Evolutionary conservation across 768 basidiomycete species (phyloP).

Genomic region (Lepiota venenata): DNA sequence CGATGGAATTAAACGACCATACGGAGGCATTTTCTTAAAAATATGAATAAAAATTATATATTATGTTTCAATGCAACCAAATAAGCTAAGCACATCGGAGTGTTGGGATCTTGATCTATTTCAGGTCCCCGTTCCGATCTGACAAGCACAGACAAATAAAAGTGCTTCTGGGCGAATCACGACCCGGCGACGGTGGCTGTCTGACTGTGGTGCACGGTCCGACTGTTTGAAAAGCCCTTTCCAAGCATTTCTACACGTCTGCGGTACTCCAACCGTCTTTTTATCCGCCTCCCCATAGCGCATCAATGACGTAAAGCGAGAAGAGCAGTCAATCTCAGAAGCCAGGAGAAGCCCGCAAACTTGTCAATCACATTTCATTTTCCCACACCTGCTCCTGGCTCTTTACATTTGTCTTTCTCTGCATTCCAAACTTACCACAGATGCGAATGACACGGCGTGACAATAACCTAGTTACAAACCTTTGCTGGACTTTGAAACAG

Average conservation of each 20-base stretch:
- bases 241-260: neutral
- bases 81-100: constrained; percentile 24
- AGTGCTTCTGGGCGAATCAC: neutral
- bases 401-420: neutral
- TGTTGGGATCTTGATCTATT: constrained; percentile 17
- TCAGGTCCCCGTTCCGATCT: constrained; percentile 32
- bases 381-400: neutral
- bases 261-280: neutral
- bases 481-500: neutral
- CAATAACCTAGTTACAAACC: neutral
- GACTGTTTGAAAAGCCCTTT: neutral
- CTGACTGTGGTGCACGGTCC: neutral
- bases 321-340: neutral
- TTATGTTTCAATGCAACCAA: constrained; percentile 40
- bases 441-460: neutral
- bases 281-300: constrained; percentile 4
- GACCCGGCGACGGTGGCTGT: neutral
- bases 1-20: constrained; percentile 21
- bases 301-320: constrained; percentile 19
- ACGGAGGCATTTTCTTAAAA: constrained; percentile 27
- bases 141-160: constrained; percentile 5
- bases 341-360: neutral
- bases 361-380: neutral
- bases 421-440: constrained; percentile 1
- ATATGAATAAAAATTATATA: constrained; percentile 26